Conservation (phyloP, 2,329 filamentous ascomycete genomes). For the Akanthomyces uredinophilus region DNA sequence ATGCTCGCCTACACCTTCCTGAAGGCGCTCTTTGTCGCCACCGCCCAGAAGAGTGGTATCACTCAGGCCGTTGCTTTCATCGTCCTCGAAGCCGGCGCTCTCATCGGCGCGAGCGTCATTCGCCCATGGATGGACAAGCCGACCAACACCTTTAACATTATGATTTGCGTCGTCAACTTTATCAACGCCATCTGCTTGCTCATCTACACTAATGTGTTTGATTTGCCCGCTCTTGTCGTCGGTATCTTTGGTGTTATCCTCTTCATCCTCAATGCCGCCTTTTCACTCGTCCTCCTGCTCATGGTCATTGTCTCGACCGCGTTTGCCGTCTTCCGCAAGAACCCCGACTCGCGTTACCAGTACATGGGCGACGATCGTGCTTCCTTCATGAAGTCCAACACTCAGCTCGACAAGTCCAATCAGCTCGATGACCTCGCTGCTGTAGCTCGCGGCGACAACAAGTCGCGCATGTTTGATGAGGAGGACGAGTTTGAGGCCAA, state of each 20-base stretch:
- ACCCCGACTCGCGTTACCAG: constrained; percentile 91
- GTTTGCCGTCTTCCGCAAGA: constrained; percentile 79
- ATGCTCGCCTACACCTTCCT: constrained; percentile 72
- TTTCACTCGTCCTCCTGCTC: constrained; percentile 75
- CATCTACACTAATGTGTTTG: constrained; percentile 82
- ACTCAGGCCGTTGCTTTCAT: constrained; percentile 79
- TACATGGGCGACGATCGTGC: constrained; percentile 94
- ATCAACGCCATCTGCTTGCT: constrained; percentile 84
- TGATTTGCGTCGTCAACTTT: constrained; percentile 86
- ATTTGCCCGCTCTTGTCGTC: constrained; percentile 74
- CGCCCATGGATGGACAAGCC: constrained; percentile 99
- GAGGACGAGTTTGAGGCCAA: constrained; percentile 10
- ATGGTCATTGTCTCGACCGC: constrained; percentile 62
- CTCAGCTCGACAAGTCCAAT: constrained; percentile 68
- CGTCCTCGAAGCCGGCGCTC: constrained; percentile 71
- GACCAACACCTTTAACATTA: constrained; percentile 93
- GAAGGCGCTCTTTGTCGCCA: constrained; percentile 84
- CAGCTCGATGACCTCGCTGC: constrained; percentile 87
- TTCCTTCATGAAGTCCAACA: constrained; percentile 96
- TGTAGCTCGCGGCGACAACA: constrained; percentile 79
- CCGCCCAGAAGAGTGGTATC: constrained; percentile 64
- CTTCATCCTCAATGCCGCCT: constrained; percentile 81
- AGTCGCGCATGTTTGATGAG: constrained; percentile 8
- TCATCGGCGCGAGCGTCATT: constrained; percentile 73
- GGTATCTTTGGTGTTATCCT: constrained; percentile 86